These are phyloP conservation scores for Cystobasidium ongulense DNA, from an alignment of 768 basidiomycete genomes.

Conservation along the genomic window DNA sequence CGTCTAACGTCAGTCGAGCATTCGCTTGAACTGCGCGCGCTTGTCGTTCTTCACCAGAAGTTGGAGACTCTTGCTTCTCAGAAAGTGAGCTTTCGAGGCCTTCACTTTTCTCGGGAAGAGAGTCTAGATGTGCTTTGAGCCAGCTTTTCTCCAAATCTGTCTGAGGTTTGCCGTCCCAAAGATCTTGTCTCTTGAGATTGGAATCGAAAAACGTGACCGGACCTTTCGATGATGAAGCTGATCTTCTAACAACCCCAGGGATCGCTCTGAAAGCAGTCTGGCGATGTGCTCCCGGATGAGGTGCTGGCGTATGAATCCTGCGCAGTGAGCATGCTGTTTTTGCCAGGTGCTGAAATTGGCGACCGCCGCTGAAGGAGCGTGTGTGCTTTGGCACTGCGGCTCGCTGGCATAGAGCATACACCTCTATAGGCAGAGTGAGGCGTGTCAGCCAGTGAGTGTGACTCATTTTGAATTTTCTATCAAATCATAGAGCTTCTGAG, in stretches of 20 bases:
- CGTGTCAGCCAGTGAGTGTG: background rate
- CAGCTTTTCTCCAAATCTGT: constrained; percentile 15
- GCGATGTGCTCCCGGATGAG: too few species aligned
- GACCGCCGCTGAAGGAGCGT: background rate
- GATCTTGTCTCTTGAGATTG: background rate
- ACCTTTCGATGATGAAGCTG: background rate
- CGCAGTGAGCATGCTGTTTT: too few species aligned
- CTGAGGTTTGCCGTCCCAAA: background rate
- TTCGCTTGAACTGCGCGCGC: background rate
- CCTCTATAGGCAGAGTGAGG: background rate
- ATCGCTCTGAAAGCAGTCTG: too few species aligned
- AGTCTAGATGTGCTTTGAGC: constrained; percentile 5
- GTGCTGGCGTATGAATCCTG: too few species aligned
- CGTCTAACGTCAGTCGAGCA: constrained; percentile 13
- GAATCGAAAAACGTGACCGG: constrained; percentile 6
- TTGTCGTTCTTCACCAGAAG: background rate
- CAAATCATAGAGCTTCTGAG: too few species aligned
- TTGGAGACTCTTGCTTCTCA: background rate
- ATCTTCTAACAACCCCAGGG: too few species aligned
- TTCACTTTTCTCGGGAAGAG: background rate
- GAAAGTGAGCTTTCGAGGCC: background rate
- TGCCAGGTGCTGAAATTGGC: background rate
- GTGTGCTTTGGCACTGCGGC: background rate
- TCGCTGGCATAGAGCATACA: background rate
- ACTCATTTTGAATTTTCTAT: too few species aligned